A percentile compares a stretch with the other conserved stretches of the same genome.
Conservation (phyloP, 1,284 basidiomycete genomes). For the Microbotryum lychnidis-dioicae region DNA sequence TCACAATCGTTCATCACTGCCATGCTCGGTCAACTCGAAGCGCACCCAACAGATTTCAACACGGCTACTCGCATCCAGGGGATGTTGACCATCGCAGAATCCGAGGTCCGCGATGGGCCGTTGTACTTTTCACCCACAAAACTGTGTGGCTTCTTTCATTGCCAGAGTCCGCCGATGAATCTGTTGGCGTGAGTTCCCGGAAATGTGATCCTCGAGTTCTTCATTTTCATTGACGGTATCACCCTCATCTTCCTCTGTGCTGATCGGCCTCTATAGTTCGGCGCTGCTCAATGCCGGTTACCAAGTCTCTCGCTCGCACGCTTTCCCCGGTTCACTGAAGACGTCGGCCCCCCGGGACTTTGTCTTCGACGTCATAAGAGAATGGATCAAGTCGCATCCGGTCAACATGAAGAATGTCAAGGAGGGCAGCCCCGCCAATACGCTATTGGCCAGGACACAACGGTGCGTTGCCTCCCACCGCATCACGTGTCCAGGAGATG, state of each 20-base stretch:
- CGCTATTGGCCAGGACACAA: constrained; percentile 25
- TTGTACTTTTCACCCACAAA: constrained; percentile 90
- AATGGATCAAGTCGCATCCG: constrained; percentile 70
- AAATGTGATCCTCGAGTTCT: background rate
- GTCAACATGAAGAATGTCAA: constrained; percentile 60
- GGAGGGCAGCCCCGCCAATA: constrained; percentile 30
- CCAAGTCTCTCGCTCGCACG: constrained; percentile 81
- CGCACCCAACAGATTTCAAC: constrained; percentile 53
- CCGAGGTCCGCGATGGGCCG: constrained; percentile 75
- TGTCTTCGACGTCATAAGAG: constrained; percentile 73
- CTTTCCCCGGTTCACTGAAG: constrained; percentile 79
- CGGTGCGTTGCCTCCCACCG: constrained; percentile 20
- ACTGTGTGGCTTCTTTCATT: constrained; percentile 74
- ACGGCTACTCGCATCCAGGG: constrained; percentile 83
- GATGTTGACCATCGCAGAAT: constrained; percentile 82
- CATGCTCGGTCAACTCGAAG: constrained; percentile 61
- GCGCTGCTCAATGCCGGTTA: constrained; percentile 81
- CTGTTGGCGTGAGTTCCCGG: constrained; percentile 57
- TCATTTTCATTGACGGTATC: background rate
- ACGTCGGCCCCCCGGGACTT: constrained; percentile 67
- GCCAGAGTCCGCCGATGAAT: constrained; percentile 63
- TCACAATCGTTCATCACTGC: constrained; percentile 62
- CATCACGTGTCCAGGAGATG: background rate
- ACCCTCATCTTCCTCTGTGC: background rate
- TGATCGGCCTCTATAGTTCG: constrained; percentile 49